Conservation (phyloP, 345 rosid species). For the Arabidopsis suecica region DNA sequence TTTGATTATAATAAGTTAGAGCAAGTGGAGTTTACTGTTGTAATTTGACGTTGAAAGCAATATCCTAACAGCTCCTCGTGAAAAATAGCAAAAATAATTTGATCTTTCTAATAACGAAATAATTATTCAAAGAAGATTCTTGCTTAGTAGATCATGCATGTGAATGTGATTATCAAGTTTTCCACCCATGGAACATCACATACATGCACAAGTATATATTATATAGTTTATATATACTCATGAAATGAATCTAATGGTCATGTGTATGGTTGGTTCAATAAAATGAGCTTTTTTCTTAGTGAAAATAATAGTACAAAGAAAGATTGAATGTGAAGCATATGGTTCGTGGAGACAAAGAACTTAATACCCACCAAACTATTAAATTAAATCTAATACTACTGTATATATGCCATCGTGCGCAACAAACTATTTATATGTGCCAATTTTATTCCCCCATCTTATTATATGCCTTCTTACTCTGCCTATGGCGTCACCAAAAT, state of each 20-base stretch:
- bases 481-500: slow-evolving; percentile 53
- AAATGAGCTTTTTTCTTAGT: slow-evolving; percentile 6
- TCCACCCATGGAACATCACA: slow-evolving; percentile 16
- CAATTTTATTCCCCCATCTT: slow-evolving; percentile 29
- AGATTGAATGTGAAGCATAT: slow-evolving; percentile 36
- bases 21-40: slow-evolving; percentile 46
- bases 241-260: slow-evolving; percentile 34
- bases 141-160: slow-evolving; percentile 34
- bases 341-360: slow-evolving; percentile 48
- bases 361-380: slow-evolving; percentile 41
- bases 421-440: slow-evolving; percentile 33
- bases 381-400: slow-evolving; percentile 15
- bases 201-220: slow-evolving; percentile 6
- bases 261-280: slow-evolving; percentile 35
- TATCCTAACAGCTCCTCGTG: slow-evolving; percentile 19
- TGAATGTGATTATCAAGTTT: slow-evolving; percentile 29
- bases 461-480: slow-evolving; percentile 52
- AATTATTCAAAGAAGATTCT: slow-evolving; percentile 14
- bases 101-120: not conserved
- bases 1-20: slow-evolving; percentile 43
- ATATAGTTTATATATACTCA: not conserved
- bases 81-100: slow-evolving; percentile 11
- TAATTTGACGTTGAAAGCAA: slow-evolving; percentile 38
- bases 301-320: slow-evolving; percentile 24
- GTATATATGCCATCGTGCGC: slow-evolving; percentile 44